Evolutionary conservation across 2,329 filamentous ascomycete genomes (phyloP).

Genomic region (Hypoxylon sp.): DNA sequence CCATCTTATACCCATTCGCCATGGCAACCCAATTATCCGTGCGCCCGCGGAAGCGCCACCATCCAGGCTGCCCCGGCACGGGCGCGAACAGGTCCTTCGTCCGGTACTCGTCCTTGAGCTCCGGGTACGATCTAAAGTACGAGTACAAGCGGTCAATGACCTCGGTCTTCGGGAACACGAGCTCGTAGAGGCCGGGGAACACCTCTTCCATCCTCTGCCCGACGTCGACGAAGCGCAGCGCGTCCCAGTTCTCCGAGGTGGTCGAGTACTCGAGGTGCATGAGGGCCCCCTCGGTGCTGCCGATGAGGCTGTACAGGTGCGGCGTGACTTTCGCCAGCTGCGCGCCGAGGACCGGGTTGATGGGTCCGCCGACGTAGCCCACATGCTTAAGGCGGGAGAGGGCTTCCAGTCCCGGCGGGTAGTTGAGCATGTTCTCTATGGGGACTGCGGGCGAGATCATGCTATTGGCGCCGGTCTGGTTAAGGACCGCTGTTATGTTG

Average conservation of each 20-base stretch:
- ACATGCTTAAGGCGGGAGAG: slow-evolving; percentile 42
- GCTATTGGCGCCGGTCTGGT: slow-evolving; percentile 32
- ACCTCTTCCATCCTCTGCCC: slow-evolving; percentile 52
- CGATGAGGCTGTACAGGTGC: slow-evolving; percentile 43
- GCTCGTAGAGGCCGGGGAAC: slow-evolving; percentile 49
- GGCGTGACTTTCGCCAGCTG: slow-evolving; percentile 40
- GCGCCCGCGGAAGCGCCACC: slow-evolving; percentile 56
- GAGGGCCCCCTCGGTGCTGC: slow-evolving; percentile 44
- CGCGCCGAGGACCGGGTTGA: slow-evolving; percentile 43
- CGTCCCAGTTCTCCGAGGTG: slow-evolving; percentile 44
- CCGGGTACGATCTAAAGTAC: slow-evolving; percentile 51
- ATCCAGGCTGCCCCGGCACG: slow-evolving; percentile 56
- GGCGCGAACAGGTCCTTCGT: slow-evolving; percentile 59
- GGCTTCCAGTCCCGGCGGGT: slow-evolving; percentile 33
- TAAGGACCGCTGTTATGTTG: slow-evolving; percentile 42
- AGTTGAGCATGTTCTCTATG: slow-evolving; percentile 45
- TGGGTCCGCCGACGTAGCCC: slow-evolving; percentile 45
- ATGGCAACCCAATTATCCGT: slow-evolving; percentile 55
- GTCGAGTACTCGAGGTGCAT: slow-evolving; percentile 38
- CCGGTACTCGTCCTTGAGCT: slow-evolving; percentile 54
- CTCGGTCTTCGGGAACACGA: slow-evolving; percentile 48
- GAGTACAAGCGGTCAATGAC: slow-evolving; percentile 41
- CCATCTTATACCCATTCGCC: slow-evolving; percentile 57
- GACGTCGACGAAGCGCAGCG: slow-evolving; percentile 48
- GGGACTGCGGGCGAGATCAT: slow-evolving; percentile 42